Conservation (phyloP, 805 yeast species). For the Kodamaea leandrae region DNA sequence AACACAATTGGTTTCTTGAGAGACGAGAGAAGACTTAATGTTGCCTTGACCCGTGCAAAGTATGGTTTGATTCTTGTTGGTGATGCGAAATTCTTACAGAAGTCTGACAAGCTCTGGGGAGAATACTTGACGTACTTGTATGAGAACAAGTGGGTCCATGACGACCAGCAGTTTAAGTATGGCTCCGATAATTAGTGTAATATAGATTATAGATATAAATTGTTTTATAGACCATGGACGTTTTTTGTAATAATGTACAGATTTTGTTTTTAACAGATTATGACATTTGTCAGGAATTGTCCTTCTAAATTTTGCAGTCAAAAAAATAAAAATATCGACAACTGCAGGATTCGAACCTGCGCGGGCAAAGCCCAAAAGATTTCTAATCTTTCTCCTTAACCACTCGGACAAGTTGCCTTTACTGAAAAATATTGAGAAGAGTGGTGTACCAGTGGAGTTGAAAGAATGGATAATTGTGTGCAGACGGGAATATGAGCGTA, state of each 20-base stretch:
- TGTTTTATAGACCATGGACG: no score
- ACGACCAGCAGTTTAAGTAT: slow-evolving; percentile 4
- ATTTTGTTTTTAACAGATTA: no score
- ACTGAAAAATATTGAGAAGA: not conserved
- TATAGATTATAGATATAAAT: not conserved
- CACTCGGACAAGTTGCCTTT: slow-evolving; percentile 18
- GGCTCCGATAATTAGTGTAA: not conserved
- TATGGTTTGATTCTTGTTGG: slow-evolving; percentile 32
- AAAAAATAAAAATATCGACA: slow-evolving; percentile 10
- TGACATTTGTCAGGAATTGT: no score
- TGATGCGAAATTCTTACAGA: slow-evolving; percentile 40
- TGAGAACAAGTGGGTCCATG: slow-evolving; percentile 28
- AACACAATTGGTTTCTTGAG: slow-evolving; percentile 26
- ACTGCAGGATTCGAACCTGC: slow-evolving; percentile 18
- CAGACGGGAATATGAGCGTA: no score
- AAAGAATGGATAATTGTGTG: no score
- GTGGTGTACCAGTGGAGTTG: not conserved
- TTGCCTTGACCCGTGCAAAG: slow-evolving; percentile 30
- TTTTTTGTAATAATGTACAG: no score
- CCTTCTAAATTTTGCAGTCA: no score
- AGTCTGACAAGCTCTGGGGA: slow-evolving; percentile 51
- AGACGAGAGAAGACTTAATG: slow-evolving; percentile 30
- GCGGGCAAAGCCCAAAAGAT: slow-evolving; percentile 19
- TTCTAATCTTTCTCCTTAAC: slow-evolving; percentile 18
- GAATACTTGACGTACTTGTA: slow-evolving; percentile 45